A percentile compares a stretch with the other conserved stretches of the same genome.
phyloP scores from a whole-genome alignment of 495 filamentous ascomycete species.

The Neurospora sp. region DNA sequence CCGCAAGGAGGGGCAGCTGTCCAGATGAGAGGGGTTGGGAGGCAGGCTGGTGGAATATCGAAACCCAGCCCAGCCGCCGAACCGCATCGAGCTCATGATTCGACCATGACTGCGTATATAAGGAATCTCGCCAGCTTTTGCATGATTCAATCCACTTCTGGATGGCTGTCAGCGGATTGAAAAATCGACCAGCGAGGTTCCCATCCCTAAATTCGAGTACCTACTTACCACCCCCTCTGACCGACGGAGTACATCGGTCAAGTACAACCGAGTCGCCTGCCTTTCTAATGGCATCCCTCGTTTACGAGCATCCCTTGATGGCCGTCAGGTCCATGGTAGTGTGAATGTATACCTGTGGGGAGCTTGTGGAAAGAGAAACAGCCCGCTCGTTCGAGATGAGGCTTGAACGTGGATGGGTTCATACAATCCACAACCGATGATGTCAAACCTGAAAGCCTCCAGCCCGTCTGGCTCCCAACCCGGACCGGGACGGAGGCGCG shows the following conservation, averaged over 20 bases:
- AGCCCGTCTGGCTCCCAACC: not conserved
- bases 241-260: not conserved
- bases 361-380: too few species aligned
- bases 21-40: not conserved
- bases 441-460: not conserved
- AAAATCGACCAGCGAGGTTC: not conserved
- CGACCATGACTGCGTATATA: not conserved
- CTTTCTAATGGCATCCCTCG: too few species aligned
- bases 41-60: not conserved
- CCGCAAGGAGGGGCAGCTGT: constrained; percentile 5
- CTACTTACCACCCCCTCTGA: not conserved
- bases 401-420: not conserved
- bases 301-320: too few species aligned
- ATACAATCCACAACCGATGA: not conserved
- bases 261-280: not conserved
- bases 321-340: too few species aligned
- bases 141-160: not conserved
- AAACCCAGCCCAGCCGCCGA: not conserved
- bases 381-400: too few species aligned
- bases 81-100: not conserved
- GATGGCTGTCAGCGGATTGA: not conserved
- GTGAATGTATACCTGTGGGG: too few species aligned
- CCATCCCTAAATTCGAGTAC: not conserved
- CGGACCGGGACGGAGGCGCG: not conserved
- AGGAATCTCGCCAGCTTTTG: not conserved